Conservation (phyloP, 176 grass and related monocot genomes). For the Lolium rigidum region DNA sequence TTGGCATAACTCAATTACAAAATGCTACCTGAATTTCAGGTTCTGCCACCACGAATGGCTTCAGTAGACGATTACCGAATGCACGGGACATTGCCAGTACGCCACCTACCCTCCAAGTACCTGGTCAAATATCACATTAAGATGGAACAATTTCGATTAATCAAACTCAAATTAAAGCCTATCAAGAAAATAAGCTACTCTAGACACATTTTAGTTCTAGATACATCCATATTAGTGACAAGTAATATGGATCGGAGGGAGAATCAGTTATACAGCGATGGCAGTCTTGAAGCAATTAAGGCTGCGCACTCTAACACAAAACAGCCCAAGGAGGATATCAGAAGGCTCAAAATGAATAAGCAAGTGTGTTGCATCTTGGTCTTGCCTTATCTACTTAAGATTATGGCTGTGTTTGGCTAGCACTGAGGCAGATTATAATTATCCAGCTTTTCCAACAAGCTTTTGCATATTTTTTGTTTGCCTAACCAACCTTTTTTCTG, state of each 20-base stretch:
- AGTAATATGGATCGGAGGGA: too few relatives aligned
- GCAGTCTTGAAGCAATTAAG: conserved; percentile 14
- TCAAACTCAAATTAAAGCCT: conserved; percentile 12
- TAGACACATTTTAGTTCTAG: too few relatives aligned
- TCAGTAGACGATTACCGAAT: conserved; percentile 88
- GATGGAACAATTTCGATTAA: conserved; percentile 7
- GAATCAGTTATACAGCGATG: background rate
- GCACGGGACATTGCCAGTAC: conserved; percentile 96
- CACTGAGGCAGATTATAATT: background rate
- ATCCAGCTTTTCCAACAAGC: background rate
- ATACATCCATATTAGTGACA: too few relatives aligned
- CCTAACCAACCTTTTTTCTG: background rate
- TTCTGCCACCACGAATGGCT: conserved; percentile 82
- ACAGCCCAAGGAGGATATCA: conserved; percentile 4
- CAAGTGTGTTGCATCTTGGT: background rate
- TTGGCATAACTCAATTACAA: conserved; percentile 37
- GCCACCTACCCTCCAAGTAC: conserved; percentile 93
- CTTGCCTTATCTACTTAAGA: conserved; percentile 11
- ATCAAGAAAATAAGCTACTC: conserved; percentile 33
- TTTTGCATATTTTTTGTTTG: background rate
- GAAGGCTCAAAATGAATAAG: conserved; percentile 39
- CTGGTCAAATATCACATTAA: conserved; percentile 53
- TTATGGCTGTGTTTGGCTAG: background rate
- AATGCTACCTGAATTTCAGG: conserved; percentile 86
- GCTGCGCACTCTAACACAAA: background rate